Evolutionary conservation across 352 stramenopile species (phyloP), one percentile per base, ranked within the genome.

Genomic region (Lagenidium giganteum): DNA sequence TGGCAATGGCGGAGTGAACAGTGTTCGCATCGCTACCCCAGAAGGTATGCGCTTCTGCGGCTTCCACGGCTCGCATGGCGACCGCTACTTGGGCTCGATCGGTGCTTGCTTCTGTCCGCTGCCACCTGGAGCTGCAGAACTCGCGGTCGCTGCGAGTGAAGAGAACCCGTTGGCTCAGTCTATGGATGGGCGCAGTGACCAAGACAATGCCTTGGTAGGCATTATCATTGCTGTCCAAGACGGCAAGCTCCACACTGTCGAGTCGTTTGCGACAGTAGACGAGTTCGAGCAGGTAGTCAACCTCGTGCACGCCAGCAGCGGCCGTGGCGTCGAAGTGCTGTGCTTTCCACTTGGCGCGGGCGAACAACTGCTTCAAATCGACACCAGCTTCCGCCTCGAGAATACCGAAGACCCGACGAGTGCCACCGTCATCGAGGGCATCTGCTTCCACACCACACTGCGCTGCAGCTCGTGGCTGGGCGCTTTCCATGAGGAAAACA

Each of bases 401-500:
- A 9, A 24, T 11, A 35, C 25, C 20, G n/a, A n/a, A n/a, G n/a
- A n/a, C n/a, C n/a, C n/a, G 18, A 55, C 40, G 4, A 28, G 54
- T 9, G 25, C 17, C 13, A 35, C 34, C 20, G 22, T 57, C 14
- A 54, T 87, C 25, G 56, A 75, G n/a, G 74, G 74, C 1, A 20
- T 87, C 21, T 87, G 74, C 39, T 69, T 87, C 42, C 70, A 87
- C 52, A 83, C 74, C 1, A 72, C 68, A 0, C 53, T 36, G 22
- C 63, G 57, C 1, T 81, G 74, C 48, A 83, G 68, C 36, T 65
- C 64, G 8, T 87, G 74, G 74, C 69, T 79, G 41, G 74, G 70
- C 8, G 42, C 34, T 1, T 80, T 63, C 25, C 37, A 42, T n/a
- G 51, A 67, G 28, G 51, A 50, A 11, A 56, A 57, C 28, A 16